Percentiles rank a stretch among this genome's conserved stretches.
Conservation (phyloP, 2,329 filamentous ascomycete species). For the Neonectria neomacrospora region DNA sequence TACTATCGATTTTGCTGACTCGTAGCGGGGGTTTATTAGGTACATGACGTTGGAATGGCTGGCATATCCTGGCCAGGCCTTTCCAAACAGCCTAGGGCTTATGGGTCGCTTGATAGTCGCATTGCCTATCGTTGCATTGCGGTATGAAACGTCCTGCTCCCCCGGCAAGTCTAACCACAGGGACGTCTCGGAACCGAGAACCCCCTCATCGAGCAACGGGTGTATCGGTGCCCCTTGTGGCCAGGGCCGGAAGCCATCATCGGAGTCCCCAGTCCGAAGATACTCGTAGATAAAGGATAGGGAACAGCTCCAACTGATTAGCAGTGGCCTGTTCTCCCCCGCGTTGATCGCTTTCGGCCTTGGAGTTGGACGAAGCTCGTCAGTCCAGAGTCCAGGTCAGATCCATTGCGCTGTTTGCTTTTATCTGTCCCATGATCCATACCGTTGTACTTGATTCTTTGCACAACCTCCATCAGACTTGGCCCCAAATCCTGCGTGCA, state of each 20-base stretch:
- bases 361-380: not conserved
- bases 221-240: constrained; percentile 1
- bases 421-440: not conserved
- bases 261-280: constrained; percentile 5
- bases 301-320: constrained; percentile 9
- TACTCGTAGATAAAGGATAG: constrained; percentile 8
- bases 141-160: not conserved
- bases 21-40: constrained; percentile 6
- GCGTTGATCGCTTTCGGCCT: not conserved
- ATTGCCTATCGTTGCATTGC: not conserved
- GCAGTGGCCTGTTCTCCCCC: constrained; percentile 10
- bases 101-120: not conserved
- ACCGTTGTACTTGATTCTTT: not conserved
- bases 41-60: constrained; percentile 3
- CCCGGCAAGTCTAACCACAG: not conserved
- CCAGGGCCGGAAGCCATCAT: constrained; percentile 8
- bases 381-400: not conserved
- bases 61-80: constrained; percentile 13
- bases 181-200: not conserved
- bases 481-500: not conserved
- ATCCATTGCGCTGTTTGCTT: constrained; percentile 11
- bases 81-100: constrained; percentile 2
- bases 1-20: not conserved
- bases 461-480: not conserved
- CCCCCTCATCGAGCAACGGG: not conserved